Base-by-base conservation (phyloP, 352 stramenopile species). In the Globisporangium irregulare region DNA sequence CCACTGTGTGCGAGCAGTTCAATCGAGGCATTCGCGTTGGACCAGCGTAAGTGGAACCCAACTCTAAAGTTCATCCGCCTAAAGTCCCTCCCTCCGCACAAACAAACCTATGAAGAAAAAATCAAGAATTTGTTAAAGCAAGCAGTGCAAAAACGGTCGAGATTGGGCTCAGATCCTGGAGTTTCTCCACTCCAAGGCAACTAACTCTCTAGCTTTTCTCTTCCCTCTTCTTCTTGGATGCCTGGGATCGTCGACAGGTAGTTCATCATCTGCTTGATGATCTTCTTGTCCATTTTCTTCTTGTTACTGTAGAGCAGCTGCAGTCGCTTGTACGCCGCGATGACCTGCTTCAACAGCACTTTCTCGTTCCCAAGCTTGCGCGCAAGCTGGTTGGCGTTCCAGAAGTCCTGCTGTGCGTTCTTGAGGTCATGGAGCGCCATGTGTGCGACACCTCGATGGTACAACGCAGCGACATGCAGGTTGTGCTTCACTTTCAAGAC, bases 241-340 rank as follows among this genome's bases (percentile, higher is more conserved):
- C 71, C 80, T 38, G 80, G 81, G 20, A 95, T 83, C 18, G 81
- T 89, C 29, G 87, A 82, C 46, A 95, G 67, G 68, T 95, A 95
- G 43, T 74, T 77, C 29, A 95, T 73, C 82, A 95, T 91, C 65
- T 94, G 79, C 70, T 95, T 95, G 67, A 94, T 80, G 51, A 93
- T 66, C 62, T 84, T 90, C 72, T 91, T 92, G 74, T 95, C 86
- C 48, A 89, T 64, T 50, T 83, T 87, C 72, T 95, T 95, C 64
- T 91, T 92, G 69, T 82, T 89, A 4, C 77, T 73, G 63, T 91
- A 79, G 61, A 94, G 73, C 41, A 79, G 67, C 69, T 93, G 82
- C 53, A 95, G 71, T 14, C 78, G 81, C 71, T 89, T 90, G 80
- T 92, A 95, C 46, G 87, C 84, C 24, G 72, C 72, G 2, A 76